phyloP scores from a whole-genome alignment of 352 stramenopile species.

The Poterioochromonas sp. region DNA sequence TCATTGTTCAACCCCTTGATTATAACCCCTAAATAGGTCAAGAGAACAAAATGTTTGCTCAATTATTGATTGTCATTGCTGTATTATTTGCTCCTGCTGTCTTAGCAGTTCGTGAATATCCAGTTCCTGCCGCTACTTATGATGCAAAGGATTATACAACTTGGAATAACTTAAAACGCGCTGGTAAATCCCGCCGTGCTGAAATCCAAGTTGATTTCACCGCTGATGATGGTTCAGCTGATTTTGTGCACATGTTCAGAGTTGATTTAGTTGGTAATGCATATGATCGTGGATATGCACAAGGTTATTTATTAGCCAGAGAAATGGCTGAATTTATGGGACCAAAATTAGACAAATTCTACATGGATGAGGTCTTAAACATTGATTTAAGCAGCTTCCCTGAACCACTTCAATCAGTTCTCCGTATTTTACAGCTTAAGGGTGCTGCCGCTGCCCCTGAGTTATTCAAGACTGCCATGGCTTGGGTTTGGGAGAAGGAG shows the following conservation, averaged over 20 bases:
- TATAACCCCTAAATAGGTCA: too few species aligned
- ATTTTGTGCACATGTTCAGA: background rate
- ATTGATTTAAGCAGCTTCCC: constrained; percentile 29
- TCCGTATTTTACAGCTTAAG: constrained; percentile 29
- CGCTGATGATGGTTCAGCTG: background rate
- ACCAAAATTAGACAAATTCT: constrained; percentile 12
- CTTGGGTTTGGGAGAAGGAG: constrained; percentile 34
- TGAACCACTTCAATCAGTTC: constrained; percentile 16
- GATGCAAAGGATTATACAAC: background rate
- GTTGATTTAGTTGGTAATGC: constrained; percentile 34
- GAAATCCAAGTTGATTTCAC: background rate
- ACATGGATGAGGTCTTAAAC: constrained; percentile 18
- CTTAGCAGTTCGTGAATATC: background rate
- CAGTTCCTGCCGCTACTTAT: background rate
- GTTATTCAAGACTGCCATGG: constrained; percentile 21
- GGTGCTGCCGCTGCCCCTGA: constrained; percentile 28
- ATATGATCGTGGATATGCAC: constrained; percentile 16
- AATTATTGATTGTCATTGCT: too few species aligned
- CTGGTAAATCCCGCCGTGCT: background rate
- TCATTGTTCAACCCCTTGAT: too few species aligned
- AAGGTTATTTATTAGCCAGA: constrained; percentile 24
- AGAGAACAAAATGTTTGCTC: too few species aligned
- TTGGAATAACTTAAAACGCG: background rate
- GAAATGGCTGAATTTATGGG: constrained; percentile 29
- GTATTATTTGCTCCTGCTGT: too few species aligned